Conservation (phyloP, 163 green algal genomes). For the Chlamydomonas reinhardtii region DNA sequence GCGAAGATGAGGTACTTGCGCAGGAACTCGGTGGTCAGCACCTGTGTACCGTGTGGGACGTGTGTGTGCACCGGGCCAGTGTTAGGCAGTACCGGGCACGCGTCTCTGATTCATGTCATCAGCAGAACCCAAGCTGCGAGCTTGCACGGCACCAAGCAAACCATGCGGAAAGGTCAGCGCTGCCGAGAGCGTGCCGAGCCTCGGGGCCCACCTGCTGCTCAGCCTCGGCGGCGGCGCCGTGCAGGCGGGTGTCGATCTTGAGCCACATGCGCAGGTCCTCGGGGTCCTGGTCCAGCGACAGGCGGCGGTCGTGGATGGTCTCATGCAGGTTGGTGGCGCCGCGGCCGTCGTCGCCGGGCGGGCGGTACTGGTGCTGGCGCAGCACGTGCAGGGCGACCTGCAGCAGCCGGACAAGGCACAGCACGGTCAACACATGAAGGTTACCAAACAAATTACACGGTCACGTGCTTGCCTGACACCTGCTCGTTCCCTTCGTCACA, state of each 20-base stretch:
- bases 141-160: too few species aligned
- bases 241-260: constrained; percentile 59
- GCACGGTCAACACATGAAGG: too few species aligned
- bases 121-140: too few species aligned
- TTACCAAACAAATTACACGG: too few species aligned
- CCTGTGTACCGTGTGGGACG: constrained; percentile 21
- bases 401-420: too few species aligned
- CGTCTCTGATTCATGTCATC: too few species aligned
- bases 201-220: constrained; percentile 24
- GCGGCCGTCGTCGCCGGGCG: constrained; percentile 83
- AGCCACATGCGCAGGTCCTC: constrained; percentile 43
- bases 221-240: constrained; percentile 18
- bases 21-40: constrained; percentile 86
- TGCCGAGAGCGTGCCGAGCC: too few species aligned
- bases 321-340: constrained; percentile 55
- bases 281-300: constrained; percentile 37
- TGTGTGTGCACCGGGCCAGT: too few species aligned
- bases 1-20: constrained; percentile 95
- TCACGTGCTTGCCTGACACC: too few species aligned
- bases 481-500: too few species aligned
- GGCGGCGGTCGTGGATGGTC: constrained; percentile 62
- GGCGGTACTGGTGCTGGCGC: constrained; percentile 93
- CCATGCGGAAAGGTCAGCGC: too few species aligned
- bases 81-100: too few species aligned
- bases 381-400: constrained; percentile 86